Evolutionary conservation across 1,139 yeast species (phyloP).

Genomic region (Yueomyces sp.): DNA sequence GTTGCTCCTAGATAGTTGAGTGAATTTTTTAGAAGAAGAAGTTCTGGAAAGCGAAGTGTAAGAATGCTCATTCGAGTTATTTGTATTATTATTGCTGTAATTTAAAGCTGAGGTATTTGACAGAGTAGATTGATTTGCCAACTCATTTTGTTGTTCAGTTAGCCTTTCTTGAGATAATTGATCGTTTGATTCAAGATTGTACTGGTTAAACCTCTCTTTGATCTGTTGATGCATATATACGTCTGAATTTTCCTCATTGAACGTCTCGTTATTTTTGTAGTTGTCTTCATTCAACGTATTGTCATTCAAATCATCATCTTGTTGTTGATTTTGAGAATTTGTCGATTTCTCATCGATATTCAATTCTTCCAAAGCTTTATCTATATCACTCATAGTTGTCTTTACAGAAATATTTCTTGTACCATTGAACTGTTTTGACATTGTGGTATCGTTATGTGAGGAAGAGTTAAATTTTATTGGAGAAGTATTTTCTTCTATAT

Average conservation of each 20-base stretch:
- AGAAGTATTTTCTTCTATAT: background rate
- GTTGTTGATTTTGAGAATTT: slow-evolving; percentile 3
- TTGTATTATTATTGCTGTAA: background rate
- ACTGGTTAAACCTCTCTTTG: too few species aligned
- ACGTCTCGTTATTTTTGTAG: too few species aligned
- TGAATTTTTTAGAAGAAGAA: background rate
- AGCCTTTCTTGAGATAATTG: too few species aligned
- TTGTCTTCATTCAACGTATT: too few species aligned
- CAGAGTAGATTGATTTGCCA: slow-evolving; percentile 7
- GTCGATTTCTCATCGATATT: slow-evolving; percentile 21
- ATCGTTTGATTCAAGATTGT: too few species aligned
- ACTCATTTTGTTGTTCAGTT: background rate
- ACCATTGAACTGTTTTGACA: background rate
- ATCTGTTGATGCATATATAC: background rate
- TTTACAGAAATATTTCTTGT: slow-evolving; percentile 29
- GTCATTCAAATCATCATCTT: slow-evolving; percentile 3
- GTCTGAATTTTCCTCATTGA: too few species aligned
- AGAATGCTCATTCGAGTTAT: background rate
- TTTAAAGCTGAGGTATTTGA: slow-evolving; percentile 5
- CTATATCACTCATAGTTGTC: slow-evolving; percentile 68
- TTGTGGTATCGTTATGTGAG: background rate
- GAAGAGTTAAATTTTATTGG: slow-evolving; percentile 2
- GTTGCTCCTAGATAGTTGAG: background rate
- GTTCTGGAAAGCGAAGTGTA: background rate
- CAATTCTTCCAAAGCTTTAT: slow-evolving; percentile 69